Evolutionary conservation across 2,329 filamentous ascomycete genomes (phyloP).

Genomic region (Aspergillus hiratsukae): DNA sequence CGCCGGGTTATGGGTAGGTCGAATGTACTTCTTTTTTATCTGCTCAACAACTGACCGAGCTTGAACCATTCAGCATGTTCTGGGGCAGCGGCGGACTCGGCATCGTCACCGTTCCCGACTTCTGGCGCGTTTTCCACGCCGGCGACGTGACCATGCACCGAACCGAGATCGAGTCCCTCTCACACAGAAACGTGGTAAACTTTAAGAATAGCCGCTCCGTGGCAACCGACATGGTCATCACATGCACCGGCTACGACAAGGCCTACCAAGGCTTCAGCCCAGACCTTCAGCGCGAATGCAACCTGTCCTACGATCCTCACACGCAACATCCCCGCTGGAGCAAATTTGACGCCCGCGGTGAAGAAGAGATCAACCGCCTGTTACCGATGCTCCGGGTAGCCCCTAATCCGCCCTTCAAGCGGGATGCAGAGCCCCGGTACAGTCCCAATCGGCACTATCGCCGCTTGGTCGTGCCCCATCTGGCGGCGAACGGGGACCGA

Average conservation of each 20-base stretch:
- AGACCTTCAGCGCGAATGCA: neutral
- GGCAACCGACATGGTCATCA: neutral
- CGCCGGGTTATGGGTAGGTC: neutral
- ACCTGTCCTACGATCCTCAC: neutral
- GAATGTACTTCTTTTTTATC: too few species aligned
- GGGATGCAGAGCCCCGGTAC: neutral
- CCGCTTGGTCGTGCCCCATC: slow-evolving; percentile 15
- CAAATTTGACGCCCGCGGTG: neutral
- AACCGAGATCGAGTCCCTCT: neutral
- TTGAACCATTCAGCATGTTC: slow-evolving; percentile 26
- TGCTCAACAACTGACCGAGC: slow-evolving; percentile 2
- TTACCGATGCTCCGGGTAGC: neutral
- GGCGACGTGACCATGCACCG: slow-evolving; percentile 22
- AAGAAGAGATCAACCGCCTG: neutral
- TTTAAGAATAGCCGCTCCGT: neutral
- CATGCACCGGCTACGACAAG: slow-evolving; percentile 1
- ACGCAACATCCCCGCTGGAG: neutral
- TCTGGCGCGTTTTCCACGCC: slow-evolving; percentile 29
- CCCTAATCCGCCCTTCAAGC: neutral
- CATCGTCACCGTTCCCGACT: slow-evolving; percentile 27
- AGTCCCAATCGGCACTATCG: neutral
- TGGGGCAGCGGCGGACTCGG: slow-evolving; percentile 33
- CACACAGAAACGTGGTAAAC: neutral
- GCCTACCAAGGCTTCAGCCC: neutral
- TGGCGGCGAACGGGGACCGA: slow-evolving; percentile 27